Evolutionary conservation across 179 eudicot genomes (phyloP), one percentile per base, ranked within the genome.

Genomic region (Beta corolliflora): DNA sequence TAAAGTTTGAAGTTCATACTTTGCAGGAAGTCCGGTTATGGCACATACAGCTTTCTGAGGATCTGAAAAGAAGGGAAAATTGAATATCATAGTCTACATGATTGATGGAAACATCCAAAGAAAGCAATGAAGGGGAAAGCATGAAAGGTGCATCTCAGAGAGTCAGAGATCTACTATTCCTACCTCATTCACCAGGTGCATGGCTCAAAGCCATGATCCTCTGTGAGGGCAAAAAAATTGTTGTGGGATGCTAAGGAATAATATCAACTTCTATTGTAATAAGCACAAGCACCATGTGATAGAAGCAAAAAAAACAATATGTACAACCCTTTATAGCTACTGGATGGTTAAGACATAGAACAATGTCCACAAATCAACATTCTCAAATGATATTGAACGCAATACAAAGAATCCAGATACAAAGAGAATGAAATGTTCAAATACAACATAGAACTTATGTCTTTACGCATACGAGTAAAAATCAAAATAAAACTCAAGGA

Each of bases 11-110:
- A 77, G 78, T 56, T 81, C 94, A 87, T 87, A 94, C 98, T 86
- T 91, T 44, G 97, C 99, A 72, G 99, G 97, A 75, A 94, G 83
- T 76, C 99, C 99, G 36, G 99, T 97, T 80, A 97, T 83, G 25
- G 76, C 92, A 83, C 99, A 97, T 36, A 94, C 75, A 74, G 92
- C 90, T 87, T 87, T 92, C 79, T 90, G 83, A 58, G 97, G 97
- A 83, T 94, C 99, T 96, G 91, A 81, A 85, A 83, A 83, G 80
- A 48, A 56, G 78, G 54, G 54, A 14, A 59, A 52, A 77, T 36
- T 55, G 63, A 72, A 53, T 46, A 75, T 60, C 36, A 55, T 71
- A 82, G 41, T 61, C 63, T 54, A 71, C 21, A 66, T 36, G 31
- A 41, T 75, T 56, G 7, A 71, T 11, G 45, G 50, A 23, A 64